Conservation (phyloP, 2,329 filamentous ascomycete species). For the Arthrobotrys sinensis region DNA sequence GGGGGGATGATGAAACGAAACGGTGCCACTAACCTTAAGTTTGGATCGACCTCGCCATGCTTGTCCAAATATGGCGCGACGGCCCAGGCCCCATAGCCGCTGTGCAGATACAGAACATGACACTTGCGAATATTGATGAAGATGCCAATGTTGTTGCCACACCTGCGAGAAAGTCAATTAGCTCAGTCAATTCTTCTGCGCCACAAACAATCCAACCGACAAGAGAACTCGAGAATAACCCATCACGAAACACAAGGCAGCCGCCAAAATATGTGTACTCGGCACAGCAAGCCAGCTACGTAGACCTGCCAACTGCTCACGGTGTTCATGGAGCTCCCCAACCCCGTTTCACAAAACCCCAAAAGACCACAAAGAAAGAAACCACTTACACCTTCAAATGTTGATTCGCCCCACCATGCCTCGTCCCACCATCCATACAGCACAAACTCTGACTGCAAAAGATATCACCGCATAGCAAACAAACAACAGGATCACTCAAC, state of each 20-base stretch:
- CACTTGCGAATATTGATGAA: slow-evolving; percentile 99
- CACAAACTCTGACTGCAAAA: slow-evolving; percentile 96
- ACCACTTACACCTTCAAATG: slow-evolving; percentile 84
- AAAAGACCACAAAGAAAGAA: background rate
- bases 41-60: slow-evolving; percentile 95
- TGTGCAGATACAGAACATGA: slow-evolving; percentile 88
- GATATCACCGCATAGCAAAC: slow-evolving; percentile 95
- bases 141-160: slow-evolving; percentile 89
- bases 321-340: too few relatives aligned
- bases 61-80: slow-evolving; percentile 94
- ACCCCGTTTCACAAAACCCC: background rate
- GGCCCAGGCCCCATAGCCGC: slow-evolving; percentile 84
- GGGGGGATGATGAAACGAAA: background rate
- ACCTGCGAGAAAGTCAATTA: slow-evolving; percentile 71
- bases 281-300: background rate
- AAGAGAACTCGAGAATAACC: background rate
- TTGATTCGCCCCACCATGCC: slow-evolving; percentile 88
- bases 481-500: slow-evolving; percentile 89
- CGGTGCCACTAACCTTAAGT: slow-evolving; percentile 71
- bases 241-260: background rate
- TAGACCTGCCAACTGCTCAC: too few relatives aligned
- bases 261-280: background rate
- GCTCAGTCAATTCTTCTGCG: background rate
- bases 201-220: background rate
- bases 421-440: slow-evolving; percentile 77